Evolutionary conservation across 495 filamentous ascomycete species (phyloP), one percentile per base, ranked within the genome.

Genomic region (Neurospora sp.): DNA sequence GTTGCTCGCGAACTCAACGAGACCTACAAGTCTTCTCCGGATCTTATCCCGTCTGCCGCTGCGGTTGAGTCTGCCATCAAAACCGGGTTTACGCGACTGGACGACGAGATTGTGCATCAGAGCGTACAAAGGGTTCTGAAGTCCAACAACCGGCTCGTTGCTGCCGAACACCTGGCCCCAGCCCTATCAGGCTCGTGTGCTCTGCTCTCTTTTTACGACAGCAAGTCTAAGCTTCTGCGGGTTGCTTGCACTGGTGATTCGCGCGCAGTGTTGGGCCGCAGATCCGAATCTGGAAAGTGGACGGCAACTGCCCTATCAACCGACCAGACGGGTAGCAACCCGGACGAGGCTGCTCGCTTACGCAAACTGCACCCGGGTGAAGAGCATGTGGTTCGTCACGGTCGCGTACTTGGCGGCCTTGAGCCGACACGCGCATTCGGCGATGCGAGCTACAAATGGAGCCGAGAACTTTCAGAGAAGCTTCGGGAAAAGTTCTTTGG

Each of bases 391-490:
- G 90, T 96, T 19, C 85, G 88, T 3, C 94, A 96, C 75, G 96
- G 96, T 0, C 91, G 96, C 62, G 92, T 99, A 21, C 88, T 99
- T 2, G 96, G 96, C 17, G 91, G 93, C 42, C 85, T 99, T 21
- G 96, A 98, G 80, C 96, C 96, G 1, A 92, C 90, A 69, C 89
- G 96, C 69, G 94, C 96, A 0, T 99, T 99, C 77, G 96, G 96
- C 39, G 96, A 99, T 80, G 94, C 96, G 0, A 89, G 89, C 77
- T 99, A 98, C 85, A 99, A 99, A 82, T 99, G 96, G 96, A 92
- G 86, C 62, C 86, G 86, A 42, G 94, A 97, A 71, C 89, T 92
- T 9, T 92, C 95, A 75, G 89, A 93, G 9, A 89, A 90, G 75
- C 88, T 99, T 75, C 93, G 92, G 81, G 84, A 83, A 39, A 89